Evolutionary conservation across 805 yeast species (phyloP).

Genomic region (Spathaspora sp.): DNA sequence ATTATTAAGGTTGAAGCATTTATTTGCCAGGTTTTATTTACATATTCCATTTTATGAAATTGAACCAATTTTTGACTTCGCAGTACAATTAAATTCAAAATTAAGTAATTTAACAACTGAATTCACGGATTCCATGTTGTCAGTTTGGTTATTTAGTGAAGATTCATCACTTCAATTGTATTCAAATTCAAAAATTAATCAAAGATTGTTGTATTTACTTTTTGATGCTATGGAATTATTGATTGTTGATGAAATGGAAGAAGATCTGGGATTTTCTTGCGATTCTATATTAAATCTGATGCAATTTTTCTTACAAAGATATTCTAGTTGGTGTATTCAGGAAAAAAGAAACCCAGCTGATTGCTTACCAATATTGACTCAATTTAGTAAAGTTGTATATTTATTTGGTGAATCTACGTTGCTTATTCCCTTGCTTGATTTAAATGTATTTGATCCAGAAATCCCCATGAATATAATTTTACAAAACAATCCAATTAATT

Average conservation of each 20-base stretch:
- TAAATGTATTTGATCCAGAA: conserved; percentile 12
- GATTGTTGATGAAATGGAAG: conserved; percentile 9
- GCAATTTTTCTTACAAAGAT: conserved; percentile 1
- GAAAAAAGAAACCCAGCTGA: not conserved
- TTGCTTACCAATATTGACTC: conserved; percentile 13
- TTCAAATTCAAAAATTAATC: not conserved
- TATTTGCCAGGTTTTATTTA: conserved; percentile 4
- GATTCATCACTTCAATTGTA: not conserved
- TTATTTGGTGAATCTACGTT: conserved; percentile 15
- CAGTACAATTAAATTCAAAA: not conserved
- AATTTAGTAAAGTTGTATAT: conserved; percentile 15
- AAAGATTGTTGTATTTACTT: conserved; percentile 4
- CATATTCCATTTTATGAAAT: conserved; percentile 2
- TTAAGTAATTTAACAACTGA: not conserved
- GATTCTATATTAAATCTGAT: not conserved
- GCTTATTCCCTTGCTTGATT: conserved; percentile 11
- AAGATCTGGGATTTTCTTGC: conserved; percentile 5
- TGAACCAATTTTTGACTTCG: not conserved
- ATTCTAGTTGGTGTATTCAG: not conserved
- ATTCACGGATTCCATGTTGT: not conserved
- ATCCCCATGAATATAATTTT: conserved; percentile 16
- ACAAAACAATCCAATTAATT: conserved; percentile 10
- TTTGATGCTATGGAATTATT: conserved; percentile 11
- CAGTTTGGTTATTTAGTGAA: not conserved
- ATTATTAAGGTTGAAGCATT: conserved; percentile 6